These are phyloP conservation scores for Xylariaceae sp. DNA, from an alignment of 2,329 filamentous ascomycete genomes.

Conservation along the genomic window DNA sequence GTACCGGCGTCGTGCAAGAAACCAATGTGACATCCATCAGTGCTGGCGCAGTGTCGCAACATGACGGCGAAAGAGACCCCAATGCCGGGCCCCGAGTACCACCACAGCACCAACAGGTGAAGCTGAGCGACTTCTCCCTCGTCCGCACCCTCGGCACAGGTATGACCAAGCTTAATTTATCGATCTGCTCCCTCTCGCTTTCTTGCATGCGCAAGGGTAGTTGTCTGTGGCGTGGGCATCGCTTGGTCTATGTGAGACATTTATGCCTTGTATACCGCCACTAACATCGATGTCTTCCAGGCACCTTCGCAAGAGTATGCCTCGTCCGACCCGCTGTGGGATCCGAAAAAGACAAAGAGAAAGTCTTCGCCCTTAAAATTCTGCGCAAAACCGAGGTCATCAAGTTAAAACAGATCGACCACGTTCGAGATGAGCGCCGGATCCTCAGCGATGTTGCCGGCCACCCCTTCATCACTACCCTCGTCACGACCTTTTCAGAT, in stretches of 20 bases:
- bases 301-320: slow-evolving; percentile 79
- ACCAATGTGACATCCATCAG: slow-evolving; percentile 20
- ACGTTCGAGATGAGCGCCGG: slow-evolving; percentile 77
- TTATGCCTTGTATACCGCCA: slow-evolving; percentile 6
- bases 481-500: slow-evolving; percentile 77
- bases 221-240: background rate
- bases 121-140: slow-evolving; percentile 62
- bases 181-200: background rate
- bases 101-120: slow-evolving; percentile 34
- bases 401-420: slow-evolving; percentile 80
- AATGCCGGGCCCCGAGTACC: slow-evolving; percentile 25
- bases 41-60: slow-evolving; percentile 16
- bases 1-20: slow-evolving; percentile 22
- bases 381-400: slow-evolving; percentile 69
- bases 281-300: slow-evolving; percentile 35
- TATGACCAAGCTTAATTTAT: slow-evolving; percentile 31
- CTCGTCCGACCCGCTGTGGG: slow-evolving; percentile 63
- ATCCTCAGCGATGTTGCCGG: slow-evolving; percentile 74
- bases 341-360: slow-evolving; percentile 49
- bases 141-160: slow-evolving; percentile 75
- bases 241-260: background rate
- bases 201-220: background rate
- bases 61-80: slow-evolving; percentile 11
- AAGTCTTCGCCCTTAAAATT: slow-evolving; percentile 80
- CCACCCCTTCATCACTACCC: slow-evolving; percentile 77